These are phyloP conservation scores for Neoascochyta sp. DNA, from an alignment of 2,329 filamentous ascomycete genomes.

Conservation along the genomic window DNA sequence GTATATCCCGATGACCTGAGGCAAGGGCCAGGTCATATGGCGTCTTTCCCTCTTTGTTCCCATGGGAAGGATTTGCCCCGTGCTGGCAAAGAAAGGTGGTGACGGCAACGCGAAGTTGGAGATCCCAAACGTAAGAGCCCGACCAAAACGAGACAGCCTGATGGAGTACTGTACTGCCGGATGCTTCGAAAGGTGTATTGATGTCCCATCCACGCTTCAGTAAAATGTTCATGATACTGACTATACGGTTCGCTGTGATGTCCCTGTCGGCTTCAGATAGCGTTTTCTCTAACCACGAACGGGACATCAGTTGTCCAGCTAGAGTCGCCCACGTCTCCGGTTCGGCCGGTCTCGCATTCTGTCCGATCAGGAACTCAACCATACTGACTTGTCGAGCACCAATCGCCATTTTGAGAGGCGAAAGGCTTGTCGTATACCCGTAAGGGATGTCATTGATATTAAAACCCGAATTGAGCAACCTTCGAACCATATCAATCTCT, in stretches of 20 bases:
- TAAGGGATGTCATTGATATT: slow-evolving; percentile 22
- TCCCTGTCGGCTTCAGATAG: slow-evolving; percentile 17
- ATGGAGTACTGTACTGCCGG: slow-evolving; percentile 17
- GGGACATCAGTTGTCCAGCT: slow-evolving; percentile 17
- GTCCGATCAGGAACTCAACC: slow-evolving; percentile 17
- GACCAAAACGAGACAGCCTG: slow-evolving; percentile 24
- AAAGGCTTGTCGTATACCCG: slow-evolving; percentile 17
- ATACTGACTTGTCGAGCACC: slow-evolving; percentile 22
- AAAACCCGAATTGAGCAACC: slow-evolving; percentile 13
- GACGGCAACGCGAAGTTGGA: slow-evolving; percentile 12
- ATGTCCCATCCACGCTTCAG: slow-evolving; percentile 17
- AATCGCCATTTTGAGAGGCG: slow-evolving; percentile 20
- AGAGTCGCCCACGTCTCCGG: slow-evolving; percentile 21
- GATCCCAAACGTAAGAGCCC: slow-evolving; percentile 18
- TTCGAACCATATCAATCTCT: slow-evolving; percentile 21
- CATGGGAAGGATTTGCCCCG: slow-evolving; percentile 13
- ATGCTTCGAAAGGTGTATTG: slow-evolving; percentile 12
- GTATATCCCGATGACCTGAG: slow-evolving; percentile 16
- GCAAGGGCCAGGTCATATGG: slow-evolving; percentile 15
- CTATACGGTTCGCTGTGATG: slow-evolving; percentile 10
- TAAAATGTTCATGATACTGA: slow-evolving; percentile 13
- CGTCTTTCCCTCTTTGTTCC: slow-evolving; percentile 17
- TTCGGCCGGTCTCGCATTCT: slow-evolving; percentile 14
- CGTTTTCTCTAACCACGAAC: slow-evolving; percentile 22
- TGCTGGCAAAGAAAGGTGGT: slow-evolving; percentile 15